These are phyloP conservation scores for Kwoniella sp. DNA, from an alignment of 768 basidiomycete species.

Conservation along the genomic window DNA sequence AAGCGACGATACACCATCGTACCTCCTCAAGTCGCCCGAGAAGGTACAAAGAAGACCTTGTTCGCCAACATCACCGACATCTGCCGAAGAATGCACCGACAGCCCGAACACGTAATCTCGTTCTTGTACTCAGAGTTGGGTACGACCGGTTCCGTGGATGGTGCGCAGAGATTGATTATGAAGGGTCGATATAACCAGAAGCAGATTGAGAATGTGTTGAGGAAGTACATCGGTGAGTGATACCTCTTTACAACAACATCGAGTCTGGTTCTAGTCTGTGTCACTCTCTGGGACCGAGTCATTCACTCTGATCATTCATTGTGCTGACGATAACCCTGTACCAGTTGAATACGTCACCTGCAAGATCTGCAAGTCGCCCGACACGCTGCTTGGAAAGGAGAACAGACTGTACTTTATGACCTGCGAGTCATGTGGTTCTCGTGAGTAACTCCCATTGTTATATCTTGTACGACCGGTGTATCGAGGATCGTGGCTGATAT, in stretches of 20 bases:
- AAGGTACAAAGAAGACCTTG: conserved; percentile 96
- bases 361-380: conserved; percentile 98
- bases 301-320: too few species aligned
- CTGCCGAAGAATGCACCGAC: conserved; percentile 96
- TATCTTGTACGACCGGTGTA: not conserved
- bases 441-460: conserved; percentile 37
- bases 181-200: conserved; percentile 98
- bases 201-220: conserved; percentile 93
- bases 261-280: too few species aligned
- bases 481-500: too few species aligned
- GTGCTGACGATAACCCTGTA: not conserved
- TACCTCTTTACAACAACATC: too few species aligned
- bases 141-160: conserved; percentile 94
- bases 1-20: conserved; percentile 93
- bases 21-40: conserved; percentile 88
- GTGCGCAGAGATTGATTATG: conserved; percentile 87
- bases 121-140: conserved; percentile 98
- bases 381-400: conserved; percentile 94
- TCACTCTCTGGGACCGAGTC: too few species aligned
- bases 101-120: conserved; percentile 96
- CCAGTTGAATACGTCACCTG: conserved; percentile 97
- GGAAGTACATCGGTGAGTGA: conserved; percentile 88
- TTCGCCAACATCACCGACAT: conserved; percentile 97
- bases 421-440: conserved; percentile 56
- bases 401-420: conserved; percentile 92